These are phyloP conservation scores for Coniochaeta ligniaria DNA, from an alignment of 2,329 filamentous ascomycete genomes.

Conservation along the genomic window DNA sequence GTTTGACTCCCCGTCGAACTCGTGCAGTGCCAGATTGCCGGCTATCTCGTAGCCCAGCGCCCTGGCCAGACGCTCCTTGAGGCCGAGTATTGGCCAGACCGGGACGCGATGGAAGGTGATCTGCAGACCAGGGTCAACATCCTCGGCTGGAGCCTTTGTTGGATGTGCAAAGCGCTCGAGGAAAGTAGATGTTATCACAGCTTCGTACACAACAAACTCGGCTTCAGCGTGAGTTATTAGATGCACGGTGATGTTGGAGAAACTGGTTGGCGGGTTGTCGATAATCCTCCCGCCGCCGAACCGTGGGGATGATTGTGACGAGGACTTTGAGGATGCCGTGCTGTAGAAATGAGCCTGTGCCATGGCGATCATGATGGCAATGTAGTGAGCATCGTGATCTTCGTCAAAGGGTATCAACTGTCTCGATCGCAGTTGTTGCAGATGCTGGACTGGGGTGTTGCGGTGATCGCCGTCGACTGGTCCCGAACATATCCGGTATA, in stretches of 20 bases:
- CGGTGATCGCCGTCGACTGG: constrained; percentile 24
- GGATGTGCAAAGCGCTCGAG: constrained; percentile 44
- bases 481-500: constrained; percentile 36
- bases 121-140: constrained; percentile 26
- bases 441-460: constrained; percentile 39
- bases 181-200: constrained; percentile 38
- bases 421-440: constrained; percentile 40
- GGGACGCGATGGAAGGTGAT: constrained; percentile 42
- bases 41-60: constrained; percentile 45
- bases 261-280: constrained; percentile 21
- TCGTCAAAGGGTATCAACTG: constrained; percentile 37
- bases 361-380: constrained; percentile 47
- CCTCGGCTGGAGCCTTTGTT: constrained; percentile 24
- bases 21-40: constrained; percentile 22
- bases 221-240: constrained; percentile 43
- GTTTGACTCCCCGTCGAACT: constrained; percentile 17
- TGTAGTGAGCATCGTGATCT: constrained; percentile 45
- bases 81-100: constrained; percentile 46
- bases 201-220: constrained; percentile 48
- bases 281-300: constrained; percentile 6
- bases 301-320: constrained; percentile 16
- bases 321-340: constrained; percentile 10
- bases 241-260: constrained; percentile 40
- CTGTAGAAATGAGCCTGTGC: constrained; percentile 48
- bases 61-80: constrained; percentile 46